phyloP scores from a whole-genome alignment of 1,139 yeast genomes.

The Candida buenavistaensis region DNA sequence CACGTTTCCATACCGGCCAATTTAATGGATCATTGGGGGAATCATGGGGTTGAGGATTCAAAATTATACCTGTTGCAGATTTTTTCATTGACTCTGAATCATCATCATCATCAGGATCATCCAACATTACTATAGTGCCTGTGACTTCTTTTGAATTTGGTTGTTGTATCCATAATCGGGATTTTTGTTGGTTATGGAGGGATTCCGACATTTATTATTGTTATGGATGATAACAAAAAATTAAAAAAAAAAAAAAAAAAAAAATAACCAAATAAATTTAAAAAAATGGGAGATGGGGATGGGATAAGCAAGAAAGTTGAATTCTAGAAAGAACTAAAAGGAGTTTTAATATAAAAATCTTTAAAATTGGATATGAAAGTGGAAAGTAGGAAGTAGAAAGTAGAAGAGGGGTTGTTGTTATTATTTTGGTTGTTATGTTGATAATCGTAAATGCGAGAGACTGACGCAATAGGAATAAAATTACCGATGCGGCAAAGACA shows the following conservation, averaged over 20 bases:
- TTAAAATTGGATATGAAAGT: too few species aligned
- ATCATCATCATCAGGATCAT: constrained; percentile 19
- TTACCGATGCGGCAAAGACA: too few species aligned
- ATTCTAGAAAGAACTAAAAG: background rate
- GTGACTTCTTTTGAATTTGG: constrained; percentile 43
- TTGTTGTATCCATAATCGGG: constrained; percentile 39
- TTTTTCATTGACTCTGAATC: constrained; percentile 32
- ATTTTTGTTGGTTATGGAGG: constrained; percentile 1
- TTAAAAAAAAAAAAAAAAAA: background rate
- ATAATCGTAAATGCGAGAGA: too few species aligned
- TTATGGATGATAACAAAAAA: background rate
- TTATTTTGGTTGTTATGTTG: too few species aligned
- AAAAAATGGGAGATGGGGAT: background rate
- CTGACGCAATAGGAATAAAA: too few species aligned
- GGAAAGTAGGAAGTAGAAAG: too few species aligned
- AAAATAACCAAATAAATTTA: background rate
- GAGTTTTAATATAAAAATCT: background rate
- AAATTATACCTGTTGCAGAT: constrained; percentile 53
- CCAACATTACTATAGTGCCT: constrained; percentile 47
- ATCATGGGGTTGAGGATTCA: constrained; percentile 75
- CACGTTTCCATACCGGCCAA: constrained; percentile 66
- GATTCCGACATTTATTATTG: too few species aligned
- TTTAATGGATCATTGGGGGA: constrained; percentile 76
- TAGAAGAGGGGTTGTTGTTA: too few species aligned
- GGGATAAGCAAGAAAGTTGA: background rate